Percentiles rank a stretch among this genome's conserved stretches.
These are phyloP conservation scores for Populus hybrid DNA, from an alignment of 441 rosid genomes.

Conservation along the genomic window DNA sequence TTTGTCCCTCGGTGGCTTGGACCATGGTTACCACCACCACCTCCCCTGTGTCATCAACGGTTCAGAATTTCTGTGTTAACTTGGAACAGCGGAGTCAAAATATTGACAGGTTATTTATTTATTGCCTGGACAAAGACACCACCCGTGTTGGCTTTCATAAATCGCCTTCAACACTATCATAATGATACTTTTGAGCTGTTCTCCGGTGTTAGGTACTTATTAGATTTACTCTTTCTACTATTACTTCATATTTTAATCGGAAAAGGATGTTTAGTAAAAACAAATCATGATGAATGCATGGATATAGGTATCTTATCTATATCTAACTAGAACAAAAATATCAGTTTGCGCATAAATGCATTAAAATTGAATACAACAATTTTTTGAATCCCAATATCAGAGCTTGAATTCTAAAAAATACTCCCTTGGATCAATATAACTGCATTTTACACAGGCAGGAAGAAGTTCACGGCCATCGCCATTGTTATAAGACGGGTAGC, in stretches of 20 bases:
- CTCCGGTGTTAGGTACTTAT: neutral
- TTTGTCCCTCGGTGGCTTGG: conserved; percentile 19
- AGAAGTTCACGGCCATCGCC: neutral
- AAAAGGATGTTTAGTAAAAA: too few relatives aligned
- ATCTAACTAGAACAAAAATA: neutral
- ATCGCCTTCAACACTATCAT: neutral
- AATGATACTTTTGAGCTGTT: neutral
- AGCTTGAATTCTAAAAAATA: neutral
- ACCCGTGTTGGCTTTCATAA: neutral
- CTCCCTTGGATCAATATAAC: neutral
- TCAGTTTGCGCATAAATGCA: neutral
- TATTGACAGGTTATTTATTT: neutral
- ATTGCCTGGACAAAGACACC: too few relatives aligned
- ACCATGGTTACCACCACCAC: conserved; percentile 5
- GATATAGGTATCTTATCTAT: neutral
- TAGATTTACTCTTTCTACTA: too few relatives aligned
- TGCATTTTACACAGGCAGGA: neutral
- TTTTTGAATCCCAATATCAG: neutral
- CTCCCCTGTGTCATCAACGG: conserved; percentile 5
- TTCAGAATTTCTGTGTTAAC: neutral
- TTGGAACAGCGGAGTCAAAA: neutral
- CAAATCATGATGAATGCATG: neutral
- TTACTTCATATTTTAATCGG: too few relatives aligned
- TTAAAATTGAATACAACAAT: neutral
- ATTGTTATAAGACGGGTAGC: neutral